Evolutionary conservation across 2,329 filamentous ascomycete species (phyloP).

Genomic region (Sporothrix protearum): DNA sequence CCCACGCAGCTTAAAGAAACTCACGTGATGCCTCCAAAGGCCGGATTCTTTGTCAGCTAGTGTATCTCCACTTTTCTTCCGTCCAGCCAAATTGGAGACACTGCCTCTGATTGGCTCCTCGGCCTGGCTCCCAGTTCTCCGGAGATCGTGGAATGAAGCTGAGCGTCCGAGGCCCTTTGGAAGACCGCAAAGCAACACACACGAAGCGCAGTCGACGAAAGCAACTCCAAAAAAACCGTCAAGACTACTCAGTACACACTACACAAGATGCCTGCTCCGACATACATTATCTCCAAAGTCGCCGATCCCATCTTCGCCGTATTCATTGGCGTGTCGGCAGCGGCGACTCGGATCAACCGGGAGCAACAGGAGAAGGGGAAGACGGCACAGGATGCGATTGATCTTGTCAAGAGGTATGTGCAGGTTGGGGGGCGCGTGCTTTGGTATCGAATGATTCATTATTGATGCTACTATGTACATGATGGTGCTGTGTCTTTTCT

Average conservation of each 20-base stretch:
- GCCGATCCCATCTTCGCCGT: constrained; percentile 59
- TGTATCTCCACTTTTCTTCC: neutral
- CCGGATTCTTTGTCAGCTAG: neutral
- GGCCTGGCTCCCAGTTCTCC: neutral
- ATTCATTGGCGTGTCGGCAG: constrained; percentile 54
- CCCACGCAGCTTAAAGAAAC: neutral
- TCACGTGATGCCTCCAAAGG: neutral
- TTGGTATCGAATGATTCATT: neutral
- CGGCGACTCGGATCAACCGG: constrained; percentile 55
- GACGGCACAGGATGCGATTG: constrained; percentile 49
- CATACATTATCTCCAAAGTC: constrained; percentile 58
- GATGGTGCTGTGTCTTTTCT: neutral
- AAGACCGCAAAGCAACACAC: neutral
- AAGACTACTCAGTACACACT: no score
- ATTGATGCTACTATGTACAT: constrained; percentile 1
- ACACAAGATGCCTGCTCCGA: constrained; percentile 49
- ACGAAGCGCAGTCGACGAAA: neutral
- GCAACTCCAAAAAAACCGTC: neutral
- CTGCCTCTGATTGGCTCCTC: constrained; percentile 3
- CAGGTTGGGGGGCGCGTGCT: neutral
- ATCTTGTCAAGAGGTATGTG: constrained; percentile 46
- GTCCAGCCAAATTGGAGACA: neutral
- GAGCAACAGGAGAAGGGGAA: constrained; percentile 58
- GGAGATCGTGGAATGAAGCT: neutral
- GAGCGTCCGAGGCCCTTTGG: neutral